These are phyloP conservation scores for Trichosanthes truncata DNA, from an alignment of 306 rosid species.

Conservation along the genomic window DNA sequence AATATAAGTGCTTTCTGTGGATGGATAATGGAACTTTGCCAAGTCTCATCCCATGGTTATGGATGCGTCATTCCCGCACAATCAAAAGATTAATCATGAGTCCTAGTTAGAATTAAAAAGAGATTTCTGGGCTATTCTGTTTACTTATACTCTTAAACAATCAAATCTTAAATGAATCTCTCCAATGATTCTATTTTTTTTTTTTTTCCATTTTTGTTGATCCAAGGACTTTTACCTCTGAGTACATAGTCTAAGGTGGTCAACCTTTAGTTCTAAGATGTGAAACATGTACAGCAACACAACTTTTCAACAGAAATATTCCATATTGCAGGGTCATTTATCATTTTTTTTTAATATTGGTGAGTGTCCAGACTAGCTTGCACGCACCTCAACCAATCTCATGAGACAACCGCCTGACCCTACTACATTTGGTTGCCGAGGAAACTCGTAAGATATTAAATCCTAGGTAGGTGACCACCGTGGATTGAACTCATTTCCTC, in stretches of 20 bases:
- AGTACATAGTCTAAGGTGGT: not conserved
- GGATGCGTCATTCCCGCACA: not conserved
- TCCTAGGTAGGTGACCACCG: too few species aligned
- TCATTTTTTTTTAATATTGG: too few species aligned
- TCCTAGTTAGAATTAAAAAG: not conserved
- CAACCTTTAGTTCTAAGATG: not conserved
- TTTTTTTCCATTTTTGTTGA: not conserved
- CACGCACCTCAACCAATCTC: too few species aligned
- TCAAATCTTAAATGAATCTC: not conserved
- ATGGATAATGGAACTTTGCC: not conserved
- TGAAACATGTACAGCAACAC: not conserved
- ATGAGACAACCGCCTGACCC: too few species aligned
- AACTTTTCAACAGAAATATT: not conserved
- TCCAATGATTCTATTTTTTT: not conserved
- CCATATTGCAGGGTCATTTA: not conserved
- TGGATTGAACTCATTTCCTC: too few species aligned
- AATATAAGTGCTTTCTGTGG: not conserved
- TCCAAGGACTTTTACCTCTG: not conserved
- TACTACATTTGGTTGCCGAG: too few species aligned
- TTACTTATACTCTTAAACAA: not conserved
- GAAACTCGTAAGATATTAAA: too few species aligned
- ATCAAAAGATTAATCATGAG: not conserved
- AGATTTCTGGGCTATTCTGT: not conserved
- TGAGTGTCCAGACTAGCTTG: too few species aligned
- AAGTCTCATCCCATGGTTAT: not conserved